Base-by-base conservation (phyloP, 2,329 filamentous ascomycete species). In the Trichoderma arundinaceum region DNA sequence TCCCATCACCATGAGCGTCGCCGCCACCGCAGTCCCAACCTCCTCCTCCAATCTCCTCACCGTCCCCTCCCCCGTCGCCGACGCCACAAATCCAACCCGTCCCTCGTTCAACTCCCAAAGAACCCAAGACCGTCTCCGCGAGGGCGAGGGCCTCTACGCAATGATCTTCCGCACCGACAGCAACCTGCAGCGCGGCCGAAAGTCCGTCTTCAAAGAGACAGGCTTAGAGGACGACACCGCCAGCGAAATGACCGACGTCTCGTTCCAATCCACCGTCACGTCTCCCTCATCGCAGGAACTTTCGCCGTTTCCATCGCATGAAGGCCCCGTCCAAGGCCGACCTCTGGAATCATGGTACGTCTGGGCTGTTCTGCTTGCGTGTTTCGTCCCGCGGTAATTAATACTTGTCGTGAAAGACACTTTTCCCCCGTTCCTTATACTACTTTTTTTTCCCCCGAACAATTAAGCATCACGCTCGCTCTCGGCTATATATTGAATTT, bases 191-290 rank as follows among this genome's bases (percentile, higher is more conserved):
- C 85, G 84, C 71, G 82, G 79, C 48, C 79, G 83, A 56, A 81
- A 77, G 69, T 85, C 83, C 22, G 75, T 85, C 65, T 86, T 86
- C 69, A 83, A 77, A 70, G 84, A 86, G 73, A 72, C 81, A 46
- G 84, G 83, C 4, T 71, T 85, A 19, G 75, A 78, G 56, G 76
- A 79, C 48, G 78, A 78, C 38, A 66, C 70, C 28, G 78, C 77
- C 43, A 67, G 71, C 41, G 66, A 76, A 19, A 9, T 39, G n/a
- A 53, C 15, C 28, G 69, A 71, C 48, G 54, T 72, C 41, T 69
- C 69, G 3, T 54, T 63, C 12, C 66, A 65, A 7, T 63, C 71
- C 62, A 64, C 71, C 2, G 39, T 43, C 0, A 32, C 58, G 2
- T 28, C 41, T 17, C 44, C 58, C 6, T 49, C 51, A 2, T 17